Evolutionary conservation across 257 asterid genomes (phyloP).

Genomic region (Ajuga chamaepitys): DNA sequence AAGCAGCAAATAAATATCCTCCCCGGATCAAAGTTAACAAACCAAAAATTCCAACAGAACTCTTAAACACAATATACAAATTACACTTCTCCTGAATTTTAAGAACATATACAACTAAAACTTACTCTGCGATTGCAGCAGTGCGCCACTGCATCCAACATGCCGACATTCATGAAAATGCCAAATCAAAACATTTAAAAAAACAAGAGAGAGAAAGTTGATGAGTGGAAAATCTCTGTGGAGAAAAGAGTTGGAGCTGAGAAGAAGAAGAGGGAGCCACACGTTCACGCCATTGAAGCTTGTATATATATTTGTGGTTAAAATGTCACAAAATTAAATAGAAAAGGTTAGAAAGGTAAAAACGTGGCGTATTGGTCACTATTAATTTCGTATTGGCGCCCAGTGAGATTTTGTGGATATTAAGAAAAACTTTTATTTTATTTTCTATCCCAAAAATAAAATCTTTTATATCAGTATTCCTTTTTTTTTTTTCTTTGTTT

Average conservation of each 20-base stretch:
- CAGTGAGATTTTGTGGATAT: neutral
- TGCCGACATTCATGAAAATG: slow-evolving; percentile 33
- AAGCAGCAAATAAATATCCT: neutral
- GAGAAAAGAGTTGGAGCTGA: neutral
- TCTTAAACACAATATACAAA: too few species aligned
- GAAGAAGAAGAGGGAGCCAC: slow-evolving; percentile 38
- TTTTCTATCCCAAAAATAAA: neutral
- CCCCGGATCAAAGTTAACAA: neutral
- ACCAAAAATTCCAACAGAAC: neutral
- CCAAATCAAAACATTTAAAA: too few species aligned
- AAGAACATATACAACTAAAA: neutral
- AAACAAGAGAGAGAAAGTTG: neutral
- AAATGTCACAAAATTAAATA: slow-evolving; percentile 11
- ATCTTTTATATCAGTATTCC: too few species aligned
- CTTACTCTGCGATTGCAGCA: slow-evolving; percentile 36
- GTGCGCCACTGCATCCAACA: slow-evolving; percentile 38
- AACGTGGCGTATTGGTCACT: slow-evolving; percentile 28
- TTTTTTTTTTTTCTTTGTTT: too few species aligned
- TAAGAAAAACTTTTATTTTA: neutral
- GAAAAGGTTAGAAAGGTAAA: slow-evolving; percentile 2
- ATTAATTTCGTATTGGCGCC: neutral
- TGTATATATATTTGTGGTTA: neutral
- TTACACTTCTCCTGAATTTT: neutral
- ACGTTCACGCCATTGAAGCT: slow-evolving; percentile 30
- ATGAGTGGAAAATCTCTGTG: neutral